Percentiles rank a stretch among this genome's conserved stretches.
These are phyloP conservation scores for Closterium sp. DNA, from an alignment of 139 green algal genomes.

Conservation along the genomic window DNA sequence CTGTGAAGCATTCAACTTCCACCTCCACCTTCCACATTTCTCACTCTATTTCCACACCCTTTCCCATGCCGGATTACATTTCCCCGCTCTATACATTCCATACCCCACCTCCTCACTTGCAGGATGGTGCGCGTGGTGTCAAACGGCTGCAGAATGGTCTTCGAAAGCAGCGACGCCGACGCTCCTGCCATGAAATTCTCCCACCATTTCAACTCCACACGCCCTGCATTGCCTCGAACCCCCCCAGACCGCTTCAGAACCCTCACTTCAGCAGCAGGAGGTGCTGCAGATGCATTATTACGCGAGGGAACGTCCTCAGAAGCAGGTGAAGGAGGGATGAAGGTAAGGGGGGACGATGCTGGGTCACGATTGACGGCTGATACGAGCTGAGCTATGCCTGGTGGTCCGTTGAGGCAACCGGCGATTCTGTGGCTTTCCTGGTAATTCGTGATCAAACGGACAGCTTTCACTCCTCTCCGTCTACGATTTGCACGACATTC, in stretches of 20 bases:
- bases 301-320: not conserved
- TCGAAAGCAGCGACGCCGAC: constrained; percentile 45
- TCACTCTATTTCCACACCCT: not conserved
- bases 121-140: constrained; percentile 57
- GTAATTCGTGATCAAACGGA: not conserved
- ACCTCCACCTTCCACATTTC: too few species aligned
- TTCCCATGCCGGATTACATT: too few species aligned
- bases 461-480: not conserved
- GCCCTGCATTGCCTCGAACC: not conserved
- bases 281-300: not conserved
- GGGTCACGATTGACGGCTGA: not conserved
- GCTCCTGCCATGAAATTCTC: constrained; percentile 52
- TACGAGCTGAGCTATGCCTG: not conserved
- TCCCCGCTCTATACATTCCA: too few species aligned
- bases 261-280: not conserved
- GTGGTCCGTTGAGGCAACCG: not conserved
- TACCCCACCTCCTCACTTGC: constrained; percentile 18
- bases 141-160: constrained; percentile 55
- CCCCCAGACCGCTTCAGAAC: not conserved
- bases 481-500: too few species aligned
- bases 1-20: too few species aligned
- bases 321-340: not conserved
- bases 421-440: not conserved
- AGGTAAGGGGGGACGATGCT: not conserved
- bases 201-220: constrained; percentile 14